These are phyloP conservation scores for Raphanus hybrid DNA, from an alignment of 441 rosid species.

Conservation along the genomic window DNA sequence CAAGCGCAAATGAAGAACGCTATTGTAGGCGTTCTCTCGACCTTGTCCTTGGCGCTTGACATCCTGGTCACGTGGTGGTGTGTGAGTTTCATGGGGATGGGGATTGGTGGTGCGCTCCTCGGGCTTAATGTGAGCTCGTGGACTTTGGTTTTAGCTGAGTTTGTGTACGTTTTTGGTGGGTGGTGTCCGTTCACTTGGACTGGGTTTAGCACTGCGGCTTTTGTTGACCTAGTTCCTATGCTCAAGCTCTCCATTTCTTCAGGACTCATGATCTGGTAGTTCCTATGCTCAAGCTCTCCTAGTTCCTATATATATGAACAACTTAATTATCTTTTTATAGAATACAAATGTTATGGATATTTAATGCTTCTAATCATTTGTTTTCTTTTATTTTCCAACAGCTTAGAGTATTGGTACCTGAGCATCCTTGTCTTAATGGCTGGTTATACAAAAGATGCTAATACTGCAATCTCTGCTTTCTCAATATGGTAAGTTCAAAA, in stretches of 20 bases:
- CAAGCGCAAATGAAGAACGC: constrained; percentile 70
- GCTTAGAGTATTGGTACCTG: constrained; percentile 72
- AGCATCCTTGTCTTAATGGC: constrained; percentile 63
- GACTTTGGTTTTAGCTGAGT: constrained; percentile 52
- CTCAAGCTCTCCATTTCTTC: constrained; percentile 75
- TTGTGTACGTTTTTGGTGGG: constrained; percentile 65
- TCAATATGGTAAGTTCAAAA: constrained; percentile 61
- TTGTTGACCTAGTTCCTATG: constrained; percentile 54
- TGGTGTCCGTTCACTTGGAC: constrained; percentile 79
- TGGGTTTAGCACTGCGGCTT: constrained; percentile 61
- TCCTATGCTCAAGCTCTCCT: no score
- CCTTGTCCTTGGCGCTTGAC: constrained; percentile 49
- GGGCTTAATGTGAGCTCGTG: constrained; percentile 56
- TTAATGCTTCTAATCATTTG: not conserved
- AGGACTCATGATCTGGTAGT: constrained; percentile 73
- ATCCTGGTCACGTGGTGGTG: constrained; percentile 62
- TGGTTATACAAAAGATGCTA: constrained; percentile 65
- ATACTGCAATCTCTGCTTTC: constrained; percentile 62
- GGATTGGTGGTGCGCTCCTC: constrained; percentile 64
- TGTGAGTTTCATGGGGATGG: constrained; percentile 50
- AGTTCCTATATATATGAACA: not conserved
- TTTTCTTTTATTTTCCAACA: constrained; percentile 20
- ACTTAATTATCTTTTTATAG: not conserved
- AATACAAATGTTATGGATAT: not conserved
- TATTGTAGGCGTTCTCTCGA: constrained; percentile 56